phyloP scores from a whole-genome alignment of 345 rosid genomes.

The Carallia brachiata region DNA sequence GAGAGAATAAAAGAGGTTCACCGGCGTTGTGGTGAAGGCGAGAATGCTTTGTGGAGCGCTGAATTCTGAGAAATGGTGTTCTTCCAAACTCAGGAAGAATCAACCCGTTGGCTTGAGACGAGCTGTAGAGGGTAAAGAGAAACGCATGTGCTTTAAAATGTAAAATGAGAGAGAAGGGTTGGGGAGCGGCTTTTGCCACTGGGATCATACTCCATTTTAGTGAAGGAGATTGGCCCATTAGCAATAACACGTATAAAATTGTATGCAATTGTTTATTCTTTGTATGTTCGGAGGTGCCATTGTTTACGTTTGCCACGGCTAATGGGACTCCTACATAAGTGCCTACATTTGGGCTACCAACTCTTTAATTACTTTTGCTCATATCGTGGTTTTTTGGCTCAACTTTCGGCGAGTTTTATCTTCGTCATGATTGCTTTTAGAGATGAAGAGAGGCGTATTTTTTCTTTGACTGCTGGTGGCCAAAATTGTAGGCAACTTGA shows the following conservation, averaged over 20 bases:
- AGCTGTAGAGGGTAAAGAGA: constrained; percentile 15
- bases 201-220: constrained; percentile 29
- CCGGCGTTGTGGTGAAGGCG: constrained; percentile 87
- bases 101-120: neutral
- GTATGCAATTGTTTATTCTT: constrained; percentile 33
- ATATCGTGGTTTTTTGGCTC: neutral
- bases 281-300: constrained; percentile 24
- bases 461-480: neutral
- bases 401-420: neutral
- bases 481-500: too few relatives aligned
- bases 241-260: constrained; percentile 1
- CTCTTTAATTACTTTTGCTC: constrained; percentile 9
- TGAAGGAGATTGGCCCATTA: constrained; percentile 14
- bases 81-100: constrained; percentile 42
- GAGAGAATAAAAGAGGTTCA: constrained; percentile 90
- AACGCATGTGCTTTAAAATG: constrained; percentile 1
- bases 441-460: neutral
- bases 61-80: constrained; percentile 38
- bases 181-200: constrained; percentile 13
- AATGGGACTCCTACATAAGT: constrained; percentile 24
- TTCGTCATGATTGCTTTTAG: neutral
- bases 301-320: constrained; percentile 23
- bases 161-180: constrained; percentile 16
- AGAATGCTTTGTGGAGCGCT: constrained; percentile 66
- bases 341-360: constrained; percentile 16